Evolutionary conservation across 2,329 filamentous ascomycete species (phyloP), one percentile per base, ranked within the genome.

Genomic region (Cadophora luteo-olivacea): DNA sequence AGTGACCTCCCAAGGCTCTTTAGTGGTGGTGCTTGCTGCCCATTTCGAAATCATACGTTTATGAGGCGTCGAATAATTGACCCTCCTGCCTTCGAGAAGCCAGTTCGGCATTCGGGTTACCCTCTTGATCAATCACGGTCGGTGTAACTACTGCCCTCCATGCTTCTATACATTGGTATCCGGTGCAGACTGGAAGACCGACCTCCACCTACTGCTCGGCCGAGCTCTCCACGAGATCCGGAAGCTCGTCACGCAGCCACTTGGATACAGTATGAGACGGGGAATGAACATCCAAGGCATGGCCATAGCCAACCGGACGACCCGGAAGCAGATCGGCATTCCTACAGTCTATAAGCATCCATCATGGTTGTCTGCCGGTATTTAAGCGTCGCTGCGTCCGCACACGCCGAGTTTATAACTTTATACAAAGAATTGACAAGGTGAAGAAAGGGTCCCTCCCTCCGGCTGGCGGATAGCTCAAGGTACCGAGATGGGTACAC

Each of bases 401-500:
- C 52, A 19, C 41, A 14, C 14, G 41, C 41, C 41, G 16, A 45
- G 16, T 16, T 16, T 16, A 32, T 33, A 55, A 45, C 12, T 16
- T 16, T 16, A 32, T 33, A 55, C 25, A 29, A 19, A 55, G 25
- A 32, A 19, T 55, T 55, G 61, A 6, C 29, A 36, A 33, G 60
- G 41, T 16, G 32, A 19, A 49, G 41, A 6, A 45, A 45, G 41
- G 36, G 48, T n/a, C 33, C 52, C 22, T 63, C 61, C 61, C 22
- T 63, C 61, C 61, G 61, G 24, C 32, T 22, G 19, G 60, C 33
- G 32, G 49, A 55, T 22, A 32, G 22, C 36, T 38, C 25, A n/a
- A 24, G 22, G 29, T 55, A n/a, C 62, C 62, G 29, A 64, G 62
- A 55, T 64, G 62, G 62, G 51, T 48, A 45, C 51, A 45, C 14